A percentile compares a stretch with the other conserved stretches of the same genome.
Conservation (phyloP, 148 eudicot species). For the Cornus suecica region DNA sequence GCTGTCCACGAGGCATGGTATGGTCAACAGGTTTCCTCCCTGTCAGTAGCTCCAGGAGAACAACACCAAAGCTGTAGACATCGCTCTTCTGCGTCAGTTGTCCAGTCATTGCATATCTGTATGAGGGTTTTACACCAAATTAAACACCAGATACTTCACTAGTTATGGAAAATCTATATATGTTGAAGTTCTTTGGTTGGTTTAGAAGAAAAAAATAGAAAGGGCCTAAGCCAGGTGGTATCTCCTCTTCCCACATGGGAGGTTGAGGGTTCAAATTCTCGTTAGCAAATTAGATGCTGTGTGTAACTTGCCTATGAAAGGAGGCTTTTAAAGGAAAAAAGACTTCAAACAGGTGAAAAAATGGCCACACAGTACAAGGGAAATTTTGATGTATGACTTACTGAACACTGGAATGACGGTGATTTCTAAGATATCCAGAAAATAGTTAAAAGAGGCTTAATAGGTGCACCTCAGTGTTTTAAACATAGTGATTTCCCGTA, state of each 20-base stretch:
- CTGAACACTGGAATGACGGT: neutral
- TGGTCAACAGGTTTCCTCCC: conserved; percentile 76
- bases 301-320: too few species aligned
- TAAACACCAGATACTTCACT: neutral
- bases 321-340: neutral
- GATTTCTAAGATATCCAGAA: neutral
- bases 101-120: conserved; percentile 72
- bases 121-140: neutral
- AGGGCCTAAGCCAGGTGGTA: too few species aligned
- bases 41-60: conserved; percentile 64
- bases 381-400: neutral
- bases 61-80: conserved; percentile 74
- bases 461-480: neutral
- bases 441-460: neutral
- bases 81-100: conserved; percentile 73
- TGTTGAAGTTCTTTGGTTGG: neutral
- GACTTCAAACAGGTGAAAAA: neutral
- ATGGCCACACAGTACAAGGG: neutral
- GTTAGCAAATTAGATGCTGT: too few species aligned
- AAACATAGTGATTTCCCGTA: neutral
- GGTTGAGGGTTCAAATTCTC: too few species aligned
- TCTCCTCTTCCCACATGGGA: too few species aligned
- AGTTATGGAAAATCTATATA: neutral
- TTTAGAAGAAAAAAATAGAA: neutral
- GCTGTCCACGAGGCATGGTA: conserved; percentile 78